Evolutionary conservation across 164 flowering plant species (phyloP).

Genomic region (Vitis riparia): DNA sequence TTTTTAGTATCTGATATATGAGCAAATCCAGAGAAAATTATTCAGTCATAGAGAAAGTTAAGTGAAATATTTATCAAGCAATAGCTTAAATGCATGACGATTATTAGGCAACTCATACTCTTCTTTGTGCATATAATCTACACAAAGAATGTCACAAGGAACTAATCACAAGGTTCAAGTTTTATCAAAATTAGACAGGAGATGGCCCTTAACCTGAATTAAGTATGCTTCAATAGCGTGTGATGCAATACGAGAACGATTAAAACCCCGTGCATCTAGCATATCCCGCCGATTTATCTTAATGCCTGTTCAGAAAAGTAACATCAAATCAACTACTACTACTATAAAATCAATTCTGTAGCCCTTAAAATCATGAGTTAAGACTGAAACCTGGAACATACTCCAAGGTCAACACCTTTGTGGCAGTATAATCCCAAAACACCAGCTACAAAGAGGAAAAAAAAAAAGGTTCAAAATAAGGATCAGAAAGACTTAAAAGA

Average conservation of each 20-base stretch:
- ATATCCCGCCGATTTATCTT: constrained; percentile 68
- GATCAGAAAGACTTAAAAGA: constrained; percentile 2
- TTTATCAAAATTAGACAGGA: background rate
- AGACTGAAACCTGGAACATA: constrained; percentile 81
- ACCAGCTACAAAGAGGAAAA: constrained; percentile 50
- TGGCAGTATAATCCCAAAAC: constrained; percentile 89
- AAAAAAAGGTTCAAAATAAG: constrained; percentile 4
- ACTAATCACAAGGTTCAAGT: background rate
- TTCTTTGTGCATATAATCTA: background rate
- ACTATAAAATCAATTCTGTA: constrained; percentile 1
- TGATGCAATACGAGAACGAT: constrained; percentile 76
- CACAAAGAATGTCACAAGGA: background rate
- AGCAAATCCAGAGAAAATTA: background rate
- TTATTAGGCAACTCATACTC: background rate
- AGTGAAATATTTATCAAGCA: background rate
- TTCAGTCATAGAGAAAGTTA: background rate
- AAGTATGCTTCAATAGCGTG: constrained; percentile 86
- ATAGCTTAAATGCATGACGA: background rate
- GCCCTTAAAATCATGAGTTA: background rate
- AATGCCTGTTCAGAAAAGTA: constrained; percentile 46
- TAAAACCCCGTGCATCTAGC: constrained; percentile 60
- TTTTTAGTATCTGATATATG: constrained; percentile 67
- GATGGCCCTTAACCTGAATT: constrained; percentile 63
- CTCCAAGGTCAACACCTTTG: constrained; percentile 89
- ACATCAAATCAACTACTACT: constrained; percentile 8